Base-by-base conservation (phyloP, 2,329 filamentous ascomycete genomes). In the Botryotinia globosa region DNA sequence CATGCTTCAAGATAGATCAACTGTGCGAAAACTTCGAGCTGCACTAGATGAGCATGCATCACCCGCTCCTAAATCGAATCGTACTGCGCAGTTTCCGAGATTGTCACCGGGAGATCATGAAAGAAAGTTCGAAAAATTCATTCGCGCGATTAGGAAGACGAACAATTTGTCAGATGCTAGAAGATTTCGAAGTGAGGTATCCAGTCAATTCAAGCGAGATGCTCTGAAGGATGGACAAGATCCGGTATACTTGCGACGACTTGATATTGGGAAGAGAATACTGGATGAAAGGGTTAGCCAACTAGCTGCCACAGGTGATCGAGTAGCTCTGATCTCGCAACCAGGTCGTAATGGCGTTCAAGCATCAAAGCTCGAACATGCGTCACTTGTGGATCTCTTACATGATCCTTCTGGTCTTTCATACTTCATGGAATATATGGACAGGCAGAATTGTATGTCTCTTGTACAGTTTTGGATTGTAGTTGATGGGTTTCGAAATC, bases 341-440 rank as follows among this genome's bases (percentile, higher is more conserved):
- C 73, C 79, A 9, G 73, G 77, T 12, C 74, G 78, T 8, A 78
- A 81, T 69, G 77, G 75, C 64, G 71, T 66, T 44, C 76, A 79
- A 48, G 83, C 87, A n/a, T 91, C 92, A 2, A 87, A 87, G 62
- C 84, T 94, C 56, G 91, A 94, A 75, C 92, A 92, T 77, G 91
- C 91, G 12, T 90, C 92, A 0, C 85, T 98, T 3, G 88, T 91
- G 20, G 94, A 98, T 76, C 86, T 99, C n/a, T 86, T 99, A 73
- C 92, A 94, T 77, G 94, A 97, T 81, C 89, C 96, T 3, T 92
- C 95, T 1, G 95, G 94, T 0, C 85, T 99, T 14, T 98, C 96
- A 3, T 99, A 97, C 81, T 98, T 99, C 83, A 99, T 99, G 96
- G 96, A 99, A 81, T 98, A 94, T 79, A 99, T 99, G 96, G 96